Base-by-base conservation (phyloP, 2,329 filamentous ascomycete genomes). In the Aspergillus ruber region DNA sequence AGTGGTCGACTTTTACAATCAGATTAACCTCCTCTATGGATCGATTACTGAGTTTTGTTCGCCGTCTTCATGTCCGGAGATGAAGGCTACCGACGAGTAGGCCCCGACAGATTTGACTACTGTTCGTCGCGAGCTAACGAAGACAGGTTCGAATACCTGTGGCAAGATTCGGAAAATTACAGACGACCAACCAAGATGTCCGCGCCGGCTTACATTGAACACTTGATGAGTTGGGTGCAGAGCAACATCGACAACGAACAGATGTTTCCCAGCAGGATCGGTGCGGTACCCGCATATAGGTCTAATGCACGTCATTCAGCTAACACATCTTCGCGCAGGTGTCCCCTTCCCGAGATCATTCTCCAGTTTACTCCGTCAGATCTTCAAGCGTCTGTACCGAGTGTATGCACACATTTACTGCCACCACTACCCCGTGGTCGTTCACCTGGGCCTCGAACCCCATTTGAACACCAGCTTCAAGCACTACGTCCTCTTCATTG, bases 1-100 rank as follows among this genome's bases (percentile, higher is more conserved):
- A 95, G 90, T 98, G 75, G 93, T 98, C 75, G 93, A 98, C 73
- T 98, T 98, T 73, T 98, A 98, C 82, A 98, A 98, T 76, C 93
- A 98, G 73, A 95, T 98, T 77, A 98, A 98, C 73, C 81, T 98
- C 32, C 84, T 98, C 50, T 98, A 98, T 69, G 94, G 94, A 50
- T 93, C 93, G 56, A 98, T 98, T 66, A 98, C 93, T 50, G 93
- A 98, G 67, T 98, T 98, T 73, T 98, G 93, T 77, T 97, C 93
- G 21, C 91, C 93, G 27, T 86, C 93, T 67, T 90, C 90, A 55
- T 98, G 93, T 69, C 93, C 93, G 0, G 93, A 97, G 74, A 98
- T 98, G 93, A 98, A 98, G 73, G 93, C 93, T n/a, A 98, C 93
- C 8, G 94, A 98, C 73, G 93, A 98, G 86, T 93, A 79, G 55